Conservation (phyloP, 441 rosid species). For the Jatropha multifida region DNA sequence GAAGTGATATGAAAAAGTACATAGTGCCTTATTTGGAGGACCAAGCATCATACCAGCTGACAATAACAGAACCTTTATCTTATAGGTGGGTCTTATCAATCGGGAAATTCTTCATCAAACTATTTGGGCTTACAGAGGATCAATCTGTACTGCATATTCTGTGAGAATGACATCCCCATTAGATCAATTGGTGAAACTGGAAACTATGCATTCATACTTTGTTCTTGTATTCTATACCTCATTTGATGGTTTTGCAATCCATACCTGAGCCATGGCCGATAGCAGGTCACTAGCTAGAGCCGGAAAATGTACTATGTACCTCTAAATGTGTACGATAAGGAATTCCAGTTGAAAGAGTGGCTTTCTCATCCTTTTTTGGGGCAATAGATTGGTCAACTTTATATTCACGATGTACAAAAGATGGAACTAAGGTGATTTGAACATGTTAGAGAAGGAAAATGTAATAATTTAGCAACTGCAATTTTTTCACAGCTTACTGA, state of each 20-base stretch:
- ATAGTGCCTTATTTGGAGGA: constrained; percentile 65
- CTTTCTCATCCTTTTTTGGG: neutral
- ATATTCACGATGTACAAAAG: too few species aligned
- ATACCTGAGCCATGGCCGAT: neutral
- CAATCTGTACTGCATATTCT: constrained; percentile 31
- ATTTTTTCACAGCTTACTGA: too few species aligned
- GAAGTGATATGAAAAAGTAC: constrained; percentile 56
- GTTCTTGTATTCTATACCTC: neutral
- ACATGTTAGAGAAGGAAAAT: too few species aligned
- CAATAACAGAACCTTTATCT: constrained; percentile 29
- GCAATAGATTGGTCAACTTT: neutral
- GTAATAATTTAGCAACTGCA: too few species aligned
- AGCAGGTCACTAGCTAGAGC: neutral
- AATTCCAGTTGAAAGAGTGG: neutral
- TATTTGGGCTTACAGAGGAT: constrained; percentile 33
- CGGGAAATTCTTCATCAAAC: constrained; percentile 29
- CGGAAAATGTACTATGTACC: neutral
- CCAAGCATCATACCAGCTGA: constrained; percentile 27
- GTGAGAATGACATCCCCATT: neutral
- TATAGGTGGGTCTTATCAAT: constrained; percentile 38
- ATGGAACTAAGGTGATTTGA: too few species aligned
- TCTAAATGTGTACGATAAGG: neutral
- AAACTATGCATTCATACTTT: neutral
- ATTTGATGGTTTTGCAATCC: neutral
- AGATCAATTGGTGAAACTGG: neutral